Base-by-base conservation (phyloP, 768 basidiomycete genomes). In the Favolaschia claudopus region DNA sequence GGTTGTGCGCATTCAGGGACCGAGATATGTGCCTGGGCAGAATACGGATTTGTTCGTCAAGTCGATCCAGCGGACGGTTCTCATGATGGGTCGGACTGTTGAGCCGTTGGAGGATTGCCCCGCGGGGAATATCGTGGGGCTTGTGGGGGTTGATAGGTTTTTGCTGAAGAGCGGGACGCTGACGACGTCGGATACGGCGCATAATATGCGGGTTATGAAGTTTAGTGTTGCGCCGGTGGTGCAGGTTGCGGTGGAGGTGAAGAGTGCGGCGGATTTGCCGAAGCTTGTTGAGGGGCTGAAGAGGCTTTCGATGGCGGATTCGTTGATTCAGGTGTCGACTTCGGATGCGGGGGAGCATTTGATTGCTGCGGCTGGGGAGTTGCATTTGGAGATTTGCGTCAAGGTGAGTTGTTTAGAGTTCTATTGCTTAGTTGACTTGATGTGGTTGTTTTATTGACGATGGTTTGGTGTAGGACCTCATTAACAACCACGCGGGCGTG, bases 171-270 rank as follows among this genome's bases (percentile, higher is more conserved):
- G 88, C 67, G 97, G 97, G 75, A 99, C 97, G 63, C 87, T 99
- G 71, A 99, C 97, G 56, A 88, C 93, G 55, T 94, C 94, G 40
- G 95, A 98, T 81, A 97, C 95, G 50, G 97, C 97, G 45, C 97
- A 99, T 85, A 99, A 99, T 85, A 97, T 99, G 95, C 95, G 83
- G 82, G 95, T 99, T 77, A 99, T 99, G 97, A 94, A 91, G 81
- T 98, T 98, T 86, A 98, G 95, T 76, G 97, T 99, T 56, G 98
- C 97, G 24, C 96, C 97, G 65, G 97, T 99, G 81, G 97, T 99
- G 34, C 97, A 89, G 76, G 95, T 98, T 72, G 94, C 97, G 64
- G 96, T 99, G 67, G 96, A 99, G 78, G 97, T 99, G 78, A 98
- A 99, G 91, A 99, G 97, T 77, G 93, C 97, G 52, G 87, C 92